Percentiles rank a stretch among this genome's conserved stretches.
Conservation (phyloP, 2,329 filamentous ascomycete genomes). For the Chaetomiaceae sp. region DNA sequence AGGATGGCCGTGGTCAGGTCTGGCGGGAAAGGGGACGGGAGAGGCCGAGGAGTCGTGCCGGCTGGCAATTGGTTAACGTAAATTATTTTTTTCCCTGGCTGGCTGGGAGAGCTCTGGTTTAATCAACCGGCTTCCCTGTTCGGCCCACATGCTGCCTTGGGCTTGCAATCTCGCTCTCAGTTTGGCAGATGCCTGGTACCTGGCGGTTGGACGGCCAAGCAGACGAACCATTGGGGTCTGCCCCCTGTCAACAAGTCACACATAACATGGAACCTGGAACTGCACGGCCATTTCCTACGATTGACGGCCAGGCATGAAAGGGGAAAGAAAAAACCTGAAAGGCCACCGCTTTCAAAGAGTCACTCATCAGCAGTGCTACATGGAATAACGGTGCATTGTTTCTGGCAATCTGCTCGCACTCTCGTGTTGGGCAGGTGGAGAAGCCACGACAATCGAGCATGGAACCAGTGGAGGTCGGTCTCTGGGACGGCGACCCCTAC, state of each 20-base stretch:
- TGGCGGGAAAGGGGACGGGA: constrained; percentile 5
- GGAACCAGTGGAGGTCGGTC: not conserved
- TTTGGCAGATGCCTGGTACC: constrained; percentile 24
- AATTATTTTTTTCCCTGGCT: constrained; percentile 8
- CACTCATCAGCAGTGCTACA: no score
- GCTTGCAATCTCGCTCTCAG: constrained; percentile 22
- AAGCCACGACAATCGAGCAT: constrained; percentile 14
- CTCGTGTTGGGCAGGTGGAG: constrained; percentile 6
- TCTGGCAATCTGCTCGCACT: no score
- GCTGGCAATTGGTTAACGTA: constrained; percentile 11
- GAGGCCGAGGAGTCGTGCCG: constrained; percentile 18
- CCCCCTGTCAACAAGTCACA: constrained; percentile 7
- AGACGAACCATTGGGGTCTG: not conserved
- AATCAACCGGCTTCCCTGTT: constrained; percentile 25
- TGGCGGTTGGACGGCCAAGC: constrained; percentile 7
- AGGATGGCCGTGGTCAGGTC: constrained; percentile 20
- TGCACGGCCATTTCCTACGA: constrained; percentile 4
- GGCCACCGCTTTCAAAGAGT: no score
- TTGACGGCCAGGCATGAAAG: not conserved
- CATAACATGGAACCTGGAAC: constrained; percentile 6
- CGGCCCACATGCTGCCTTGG: constrained; percentile 18
- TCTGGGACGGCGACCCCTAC: not conserved
- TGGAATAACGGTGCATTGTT: no score
- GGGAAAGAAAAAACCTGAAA: not conserved
- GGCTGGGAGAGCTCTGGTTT: constrained; percentile 19